Percentiles rank a stretch among this genome's conserved stretches.
Evolutionary conservation across 202 grass and related monocot species (phyloP).

Genomic region (Carex sylvatica): DNA sequence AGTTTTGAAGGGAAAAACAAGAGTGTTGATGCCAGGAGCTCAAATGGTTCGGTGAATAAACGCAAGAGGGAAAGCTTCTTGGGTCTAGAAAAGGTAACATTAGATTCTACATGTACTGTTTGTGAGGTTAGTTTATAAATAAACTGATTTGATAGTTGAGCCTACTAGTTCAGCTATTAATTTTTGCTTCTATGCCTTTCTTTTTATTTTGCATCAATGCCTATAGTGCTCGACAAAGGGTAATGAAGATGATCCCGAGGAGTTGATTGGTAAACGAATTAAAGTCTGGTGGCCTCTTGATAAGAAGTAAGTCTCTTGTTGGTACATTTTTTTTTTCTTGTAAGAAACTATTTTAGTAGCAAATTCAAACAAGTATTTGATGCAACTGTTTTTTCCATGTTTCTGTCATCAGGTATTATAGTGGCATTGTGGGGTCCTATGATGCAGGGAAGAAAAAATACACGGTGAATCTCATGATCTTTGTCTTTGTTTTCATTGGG

Average conservation of each 20-base stretch:
- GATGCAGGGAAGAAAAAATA: slow-evolving; percentile 71
- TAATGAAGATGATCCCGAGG: slow-evolving; percentile 35
- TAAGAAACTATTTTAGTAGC: slow-evolving; percentile 29
- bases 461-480: slow-evolving; percentile 47
- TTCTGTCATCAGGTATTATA: slow-evolving; percentile 68
- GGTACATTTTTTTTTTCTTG: slow-evolving; percentile 15
- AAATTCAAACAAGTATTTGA: slow-evolving; percentile 23
- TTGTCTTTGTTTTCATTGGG: neutral
- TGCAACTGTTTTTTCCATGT: slow-evolving; percentile 16
- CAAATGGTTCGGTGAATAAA: slow-evolving; percentile 68
- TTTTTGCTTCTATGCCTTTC: slow-evolving; percentile 16
- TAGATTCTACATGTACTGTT: slow-evolving; percentile 1
- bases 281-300: slow-evolving; percentile 99
- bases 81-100: slow-evolving; percentile 77
- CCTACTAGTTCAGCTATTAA: slow-evolving; percentile 22
- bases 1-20: slow-evolving; percentile 35
- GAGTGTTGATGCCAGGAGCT: slow-evolving; percentile 44
- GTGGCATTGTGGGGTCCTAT: slow-evolving; percentile 68
- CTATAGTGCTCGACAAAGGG: slow-evolving; percentile 54
- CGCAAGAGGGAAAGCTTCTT: slow-evolving; percentile 68
- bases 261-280: slow-evolving; percentile 69
- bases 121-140: slow-evolving; percentile 9
- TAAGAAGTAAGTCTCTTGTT: slow-evolving; percentile 60
- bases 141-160: slow-evolving; percentile 20
- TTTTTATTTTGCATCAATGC: slow-evolving; percentile 28